Conservation (phyloP, 352 stramenopile species). For the Thalassiosira ordinaria region DNA sequence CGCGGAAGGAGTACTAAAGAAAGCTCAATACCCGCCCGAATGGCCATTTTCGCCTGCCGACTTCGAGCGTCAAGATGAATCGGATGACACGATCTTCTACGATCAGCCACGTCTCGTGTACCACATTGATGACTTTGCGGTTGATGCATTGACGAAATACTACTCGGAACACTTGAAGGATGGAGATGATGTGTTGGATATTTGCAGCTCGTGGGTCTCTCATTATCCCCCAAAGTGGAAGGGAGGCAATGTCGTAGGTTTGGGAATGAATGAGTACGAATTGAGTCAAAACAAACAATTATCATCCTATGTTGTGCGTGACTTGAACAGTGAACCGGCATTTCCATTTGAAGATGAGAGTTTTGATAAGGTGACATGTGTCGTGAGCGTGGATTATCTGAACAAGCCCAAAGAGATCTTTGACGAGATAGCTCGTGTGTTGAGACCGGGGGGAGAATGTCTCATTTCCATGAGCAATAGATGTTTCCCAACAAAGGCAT, state of each 20-base stretch:
- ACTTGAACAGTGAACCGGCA: slow-evolving; percentile 86
- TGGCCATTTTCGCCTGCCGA: slow-evolving; percentile 85
- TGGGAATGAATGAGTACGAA: slow-evolving; percentile 90
- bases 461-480: slow-evolving; percentile 88
- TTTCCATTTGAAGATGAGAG: slow-evolving; percentile 86
- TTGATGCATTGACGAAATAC: slow-evolving; percentile 85
- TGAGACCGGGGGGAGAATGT: slow-evolving; percentile 83
- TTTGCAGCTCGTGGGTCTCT: slow-evolving; percentile 87
- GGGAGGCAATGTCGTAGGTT: slow-evolving; percentile 75
- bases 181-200: slow-evolving; percentile 85
- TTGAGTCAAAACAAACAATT: slow-evolving; percentile 87
- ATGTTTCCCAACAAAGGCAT: slow-evolving; percentile 85
- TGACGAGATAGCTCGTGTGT: slow-evolving; percentile 85
- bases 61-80: slow-evolving; percentile 87
- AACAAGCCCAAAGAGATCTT: slow-evolving; percentile 86
- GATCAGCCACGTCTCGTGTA: slow-evolving; percentile 82
- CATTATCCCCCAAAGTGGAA: slow-evolving; percentile 86
- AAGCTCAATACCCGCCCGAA: slow-evolving; percentile 75
- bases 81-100: slow-evolving; percentile 86
- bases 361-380: slow-evolving; percentile 88
- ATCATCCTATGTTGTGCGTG: slow-evolving; percentile 84
- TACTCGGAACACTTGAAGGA: slow-evolving; percentile 79
- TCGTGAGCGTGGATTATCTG: slow-evolving; percentile 88
- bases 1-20: slow-evolving; percentile 67
- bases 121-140: slow-evolving; percentile 88